Conservation (phyloP, 345 rosid genomes). For the Camelina laxa region DNA sequence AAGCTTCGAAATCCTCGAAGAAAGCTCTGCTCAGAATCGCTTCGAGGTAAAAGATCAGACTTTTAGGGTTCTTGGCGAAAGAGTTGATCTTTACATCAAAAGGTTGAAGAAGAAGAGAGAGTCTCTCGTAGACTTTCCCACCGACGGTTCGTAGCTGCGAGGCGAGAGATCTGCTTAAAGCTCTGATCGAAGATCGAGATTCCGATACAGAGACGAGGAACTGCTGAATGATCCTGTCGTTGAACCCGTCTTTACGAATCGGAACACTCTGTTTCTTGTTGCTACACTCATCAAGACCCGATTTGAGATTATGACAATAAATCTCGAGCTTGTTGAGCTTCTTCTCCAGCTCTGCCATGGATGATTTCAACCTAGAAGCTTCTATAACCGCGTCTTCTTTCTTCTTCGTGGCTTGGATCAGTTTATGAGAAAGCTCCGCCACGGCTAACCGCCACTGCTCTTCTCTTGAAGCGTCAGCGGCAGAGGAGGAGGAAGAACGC, state of each 20-base stretch:
- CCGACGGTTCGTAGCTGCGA: constrained; percentile 69
- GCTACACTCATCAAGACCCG: constrained; percentile 73
- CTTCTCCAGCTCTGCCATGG: constrained; percentile 95
- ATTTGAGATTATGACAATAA: constrained; percentile 76
- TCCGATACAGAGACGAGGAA: constrained; percentile 72
- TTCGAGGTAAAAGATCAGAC: constrained; percentile 63
- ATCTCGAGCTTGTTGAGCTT: constrained; percentile 88
- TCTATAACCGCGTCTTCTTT: constrained; percentile 82
- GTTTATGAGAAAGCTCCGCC: constrained; percentile 86
- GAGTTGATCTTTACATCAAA: constrained; percentile 65
- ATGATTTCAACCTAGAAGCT: constrained; percentile 72
- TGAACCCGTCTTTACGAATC: constrained; percentile 33
- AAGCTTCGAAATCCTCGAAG: constrained; percentile 86
- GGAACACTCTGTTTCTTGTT: constrained; percentile 44
- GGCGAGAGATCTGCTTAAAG: constrained; percentile 68
- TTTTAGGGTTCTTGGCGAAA: constrained; percentile 63
- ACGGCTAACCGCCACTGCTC: constrained; percentile 76
- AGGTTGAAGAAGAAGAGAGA: constrained; percentile 74
- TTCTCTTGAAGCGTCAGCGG: constrained; percentile 53
- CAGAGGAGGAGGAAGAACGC: constrained; percentile 38
- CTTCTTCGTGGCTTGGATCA: constrained; percentile 75
- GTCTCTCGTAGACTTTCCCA: constrained; percentile 58
- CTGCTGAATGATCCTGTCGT: constrained; percentile 63
- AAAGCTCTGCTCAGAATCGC: constrained; percentile 73
- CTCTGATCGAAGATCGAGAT: constrained; percentile 65